Base-by-base conservation (phyloP, 495 filamentous ascomycete genomes). In the Penicillium tannophilum region DNA sequence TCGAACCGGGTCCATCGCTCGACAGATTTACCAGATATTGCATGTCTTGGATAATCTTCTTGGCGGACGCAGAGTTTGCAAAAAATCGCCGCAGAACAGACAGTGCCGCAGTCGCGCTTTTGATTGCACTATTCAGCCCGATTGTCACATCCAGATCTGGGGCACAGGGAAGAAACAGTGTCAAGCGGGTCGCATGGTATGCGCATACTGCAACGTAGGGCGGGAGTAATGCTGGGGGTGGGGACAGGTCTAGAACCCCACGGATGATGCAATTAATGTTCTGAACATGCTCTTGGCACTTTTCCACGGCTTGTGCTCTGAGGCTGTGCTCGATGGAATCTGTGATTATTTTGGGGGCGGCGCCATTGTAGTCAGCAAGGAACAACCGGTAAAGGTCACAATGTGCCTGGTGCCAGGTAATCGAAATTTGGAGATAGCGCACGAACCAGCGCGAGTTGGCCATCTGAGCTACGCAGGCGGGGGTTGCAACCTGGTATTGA, bases 311-410 rank as follows among this genome's bases (percentile, higher is more conserved):
- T 11, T 55, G 44, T 1, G 31, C 51, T 10, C 30, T 49, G 4
- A 61, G 23, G 17, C 41, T 42, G 12, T 43, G 39, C 23, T 56
- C 59, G 12, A 61, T 42, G 4, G 53, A 39, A 6, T 56, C 48
- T 20, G 60, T 55, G 23, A 68, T 60, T 5, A 63, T 42, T 6
- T n/a, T 36, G 0, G 65, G 63, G 1, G 62, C 62, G 2, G 60
- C 56, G n/a, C 56, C 59, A 2, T 57, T 51, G 46, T 65, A 62
- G 6, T 53, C 39, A 9, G 65, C 56, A 10, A 68, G 56, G 41
- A 68, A 68, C 6, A 68, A 48, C 2, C 65, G 56, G 36, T 60
- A 63, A 9, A 68, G 49, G 46, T 68, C 62, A 39, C 63, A 68
- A 24, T 68, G 57, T 0, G 55, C 57, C 19, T 65, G 60, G 12